phyloP scores from a whole-genome alignment of 2,329 filamentous ascomycete species.

The Nectriaceae sp. region DNA sequence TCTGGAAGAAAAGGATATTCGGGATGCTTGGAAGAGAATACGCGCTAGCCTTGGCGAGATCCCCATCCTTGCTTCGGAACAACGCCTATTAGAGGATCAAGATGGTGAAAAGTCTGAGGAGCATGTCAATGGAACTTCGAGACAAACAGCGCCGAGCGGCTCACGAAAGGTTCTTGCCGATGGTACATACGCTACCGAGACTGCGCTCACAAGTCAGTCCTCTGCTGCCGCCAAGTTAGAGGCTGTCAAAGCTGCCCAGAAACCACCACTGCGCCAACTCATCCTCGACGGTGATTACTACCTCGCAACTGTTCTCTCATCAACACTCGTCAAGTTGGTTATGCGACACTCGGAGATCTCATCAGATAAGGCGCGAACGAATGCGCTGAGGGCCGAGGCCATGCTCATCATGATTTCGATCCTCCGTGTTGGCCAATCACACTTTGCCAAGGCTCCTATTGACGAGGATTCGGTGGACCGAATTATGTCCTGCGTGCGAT shows the following conservation, averaged over 20 bases:
- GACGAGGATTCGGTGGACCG: constrained; percentile 98
- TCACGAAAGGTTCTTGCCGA: constrained; percentile 93
- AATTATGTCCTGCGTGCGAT: constrained; percentile 96
- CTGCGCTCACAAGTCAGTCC: constrained; percentile 89
- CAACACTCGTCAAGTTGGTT: constrained; percentile 93
- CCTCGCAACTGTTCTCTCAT: constrained; percentile 90
- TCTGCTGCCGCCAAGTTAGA: constrained; percentile 88
- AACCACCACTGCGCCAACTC: constrained; percentile 90
- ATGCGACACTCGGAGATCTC: constrained; percentile 97
- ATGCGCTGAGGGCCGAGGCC: constrained; percentile 90
- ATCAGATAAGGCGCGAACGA: constrained; percentile 80
- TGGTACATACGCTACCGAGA: constrained; percentile 97
- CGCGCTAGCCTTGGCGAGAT: constrained; percentile 93
- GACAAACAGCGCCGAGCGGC: constrained; percentile 73
- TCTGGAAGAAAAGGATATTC: constrained; percentile 88
- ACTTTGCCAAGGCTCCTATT: constrained; percentile 95
- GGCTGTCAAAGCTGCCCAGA: constrained; percentile 95
- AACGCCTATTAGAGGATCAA: constrained; percentile 84
- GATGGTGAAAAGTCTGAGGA: constrained; percentile 66
- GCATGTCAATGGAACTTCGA: constrained; percentile 80
- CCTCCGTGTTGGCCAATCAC: constrained; percentile 96
- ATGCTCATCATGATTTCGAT: constrained; percentile 99
- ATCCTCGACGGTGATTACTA: constrained; percentile 98
- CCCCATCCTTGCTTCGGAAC: constrained; percentile 92
- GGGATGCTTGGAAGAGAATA: constrained; percentile 96